Evolutionary conservation across 345 rosid species (phyloP), one percentile per base, ranked within the genome.

Genomic region (Lepidium africanum): DNA sequence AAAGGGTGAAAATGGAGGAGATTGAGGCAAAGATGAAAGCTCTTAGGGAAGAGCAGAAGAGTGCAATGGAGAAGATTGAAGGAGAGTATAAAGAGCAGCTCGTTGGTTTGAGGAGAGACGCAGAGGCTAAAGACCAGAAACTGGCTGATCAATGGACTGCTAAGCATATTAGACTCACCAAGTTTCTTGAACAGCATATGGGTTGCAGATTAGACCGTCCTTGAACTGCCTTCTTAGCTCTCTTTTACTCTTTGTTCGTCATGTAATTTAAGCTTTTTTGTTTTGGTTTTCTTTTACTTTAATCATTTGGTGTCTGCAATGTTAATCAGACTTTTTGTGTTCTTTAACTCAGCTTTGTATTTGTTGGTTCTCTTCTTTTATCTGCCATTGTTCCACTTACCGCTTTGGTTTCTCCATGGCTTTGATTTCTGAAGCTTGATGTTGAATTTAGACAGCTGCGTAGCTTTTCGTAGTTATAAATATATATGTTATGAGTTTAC

Each of bases 1-100:
- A 83, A 76, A 87, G 85, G 77, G 96, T 91, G 85, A 91, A 89
- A 79, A 83, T 77, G 79, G 96, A 94, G 41, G 99, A 91, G 80
- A 83, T 91, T 16, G 97, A 91, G 69, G 81, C 81, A 1, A 91
- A 87, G 83, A 77, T 91, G 69, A 87, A 81, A 50, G 84, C 97
- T 61, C 78, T 94, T n/a, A 86, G 87, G 79, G 96, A 94, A 80
- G 99, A 94, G 72, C 84, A 91, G 78, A 87, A 63, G 77, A 79
- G 69, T 10, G 72, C 80, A 25, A 79, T 91, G 76, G 96, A 87
- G 58, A 83, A 80, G 80, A 85, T 91, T 9, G 97, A 94, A 74
- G 87, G 84, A 19, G 96, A 91, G 69, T 87, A 83, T 27, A 84
- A 80, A 60, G 97, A 94, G 33, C 96, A 91, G 71, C 69, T 94